phyloP scores from a whole-genome alignment of 23 red algal species.

The Chondrus crispus region DNA sequence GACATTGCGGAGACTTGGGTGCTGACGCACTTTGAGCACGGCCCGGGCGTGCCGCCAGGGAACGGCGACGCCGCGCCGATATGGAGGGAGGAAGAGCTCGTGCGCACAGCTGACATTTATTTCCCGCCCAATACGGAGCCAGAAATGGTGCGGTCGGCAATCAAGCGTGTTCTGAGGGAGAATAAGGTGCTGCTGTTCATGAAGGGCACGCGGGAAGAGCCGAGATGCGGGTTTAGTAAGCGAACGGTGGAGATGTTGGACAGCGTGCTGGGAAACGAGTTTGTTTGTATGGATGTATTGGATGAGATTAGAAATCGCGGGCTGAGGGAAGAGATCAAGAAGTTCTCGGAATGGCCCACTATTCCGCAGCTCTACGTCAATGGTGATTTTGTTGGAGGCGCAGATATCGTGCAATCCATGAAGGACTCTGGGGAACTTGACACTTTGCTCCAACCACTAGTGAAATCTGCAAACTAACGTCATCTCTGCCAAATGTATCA shows the following conservation, averaged over 20 bases:
- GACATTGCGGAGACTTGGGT: slow-evolving; percentile 58
- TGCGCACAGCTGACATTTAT: slow-evolving; percentile 12
- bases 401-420: slow-evolving; percentile 88
- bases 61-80: slow-evolving; percentile 31
- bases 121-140: background rate
- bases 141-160: background rate
- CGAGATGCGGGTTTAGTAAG: slow-evolving; percentile 81
- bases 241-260: slow-evolving; percentile 62
- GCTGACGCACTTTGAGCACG: slow-evolving; percentile 1
- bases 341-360: slow-evolving; percentile 92
- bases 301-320: slow-evolving; percentile 51
- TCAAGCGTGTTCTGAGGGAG: slow-evolving; percentile 32
- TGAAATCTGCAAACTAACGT: too few relatives aligned
- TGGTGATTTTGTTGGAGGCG: slow-evolving; percentile 89
- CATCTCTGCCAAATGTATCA: too few relatives aligned
- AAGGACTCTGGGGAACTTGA: slow-evolving; percentile 59
- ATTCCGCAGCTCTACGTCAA: slow-evolving; percentile 92
- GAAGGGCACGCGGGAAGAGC: slow-evolving; percentile 71
- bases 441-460: too few relatives aligned
- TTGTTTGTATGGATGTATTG: slow-evolving; percentile 78
- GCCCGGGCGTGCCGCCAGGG: slow-evolving; percentile 43
- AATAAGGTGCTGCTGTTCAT: slow-evolving; percentile 83
- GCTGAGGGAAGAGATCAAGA: slow-evolving; percentile 77
- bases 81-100: slow-evolving; percentile 20
- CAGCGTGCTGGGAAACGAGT: slow-evolving; percentile 38